phyloP scores from a whole-genome alignment of 148 eudicot genomes.

The Cornus kousa region DNA sequence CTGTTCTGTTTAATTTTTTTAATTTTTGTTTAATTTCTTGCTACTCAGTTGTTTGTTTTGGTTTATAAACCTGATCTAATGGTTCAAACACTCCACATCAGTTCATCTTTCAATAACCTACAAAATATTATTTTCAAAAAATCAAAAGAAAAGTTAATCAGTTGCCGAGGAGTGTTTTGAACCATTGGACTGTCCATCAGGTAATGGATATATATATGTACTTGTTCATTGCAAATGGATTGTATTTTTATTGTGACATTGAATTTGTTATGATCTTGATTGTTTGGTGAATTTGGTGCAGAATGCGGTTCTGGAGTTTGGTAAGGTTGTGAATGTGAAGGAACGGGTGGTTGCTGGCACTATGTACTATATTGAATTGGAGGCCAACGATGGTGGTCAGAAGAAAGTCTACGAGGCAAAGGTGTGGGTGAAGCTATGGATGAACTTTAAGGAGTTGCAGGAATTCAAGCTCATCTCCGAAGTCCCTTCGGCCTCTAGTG shows the following conservation, averaged over 20 bases:
- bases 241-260: background rate
- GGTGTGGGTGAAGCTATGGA: constrained; percentile 54
- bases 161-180: no score
- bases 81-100: no score
- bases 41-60: no score
- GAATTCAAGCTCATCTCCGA: constrained; percentile 42
- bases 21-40: no score
- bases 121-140: no score
- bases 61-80: no score
- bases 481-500: constrained; percentile 2
- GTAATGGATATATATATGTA: no score
- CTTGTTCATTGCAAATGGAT: no score
- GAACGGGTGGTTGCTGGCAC: constrained; percentile 48
- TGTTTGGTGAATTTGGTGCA: constrained; percentile 11
- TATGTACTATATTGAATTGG: constrained; percentile 43
- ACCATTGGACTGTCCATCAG: no score
- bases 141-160: no score
- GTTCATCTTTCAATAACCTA: no score
- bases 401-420: constrained; percentile 42
- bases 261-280: background rate
- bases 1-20: no score
- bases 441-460: constrained; percentile 50
- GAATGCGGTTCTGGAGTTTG: constrained; percentile 38
- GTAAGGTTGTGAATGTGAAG: constrained; percentile 42
- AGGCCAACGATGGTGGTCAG: constrained; percentile 27